Base-by-base conservation (phyloP, 75 land plant species). In the Cryptomeria japonica region DNA sequence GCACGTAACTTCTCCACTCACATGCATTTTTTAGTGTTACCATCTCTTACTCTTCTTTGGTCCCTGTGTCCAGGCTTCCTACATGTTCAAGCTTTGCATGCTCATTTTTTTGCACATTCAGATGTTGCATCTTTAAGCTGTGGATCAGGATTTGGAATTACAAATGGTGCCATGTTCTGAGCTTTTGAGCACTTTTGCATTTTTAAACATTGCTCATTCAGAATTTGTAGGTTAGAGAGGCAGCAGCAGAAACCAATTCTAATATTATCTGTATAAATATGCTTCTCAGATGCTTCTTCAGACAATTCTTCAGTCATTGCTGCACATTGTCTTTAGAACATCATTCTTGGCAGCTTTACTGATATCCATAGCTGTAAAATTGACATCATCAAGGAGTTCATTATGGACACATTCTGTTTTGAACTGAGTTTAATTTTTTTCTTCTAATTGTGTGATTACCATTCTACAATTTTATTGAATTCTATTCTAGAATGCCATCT, bases 121-220 rank as follows among this genome's bases (percentile, higher is more conserved):
- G 32, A 82, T 82, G 2, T 46, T 82, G 84, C 84, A 46, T 3
- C 51, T 82, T 82, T 31, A 46, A 82, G 51, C 51, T 32, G 16
- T n/a, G 51, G 46, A n/a, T 82, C 49, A 44, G 84, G 14, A 42
- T 25, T 82, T 82, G 51, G 51, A 31, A 25, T 80, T 82, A n/a
- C 84, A 82, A 82, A 44, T 46, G n/a, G 49, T 82, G 84, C 49
- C 84, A 82, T 28, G 13, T 46, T 13, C 32, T 28, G 28, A 44
- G 84, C 84, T 82, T 82, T 82, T 42, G 51, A 82, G 84, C 51
- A 32, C n/a, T 82, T 80, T 82, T 82, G 32, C 31, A 28, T 82
- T 82, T 82, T 82, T 5, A 42, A 42, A 13, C 51, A 25, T 82
- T 82, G 46, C 32, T 82, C 84, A 46, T 82, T 22, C 51, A 82